These are phyloP conservation scores for Aspergillus sojae DNA, from an alignment of 2,329 filamentous ascomycete genomes.

Conservation along the genomic window DNA sequence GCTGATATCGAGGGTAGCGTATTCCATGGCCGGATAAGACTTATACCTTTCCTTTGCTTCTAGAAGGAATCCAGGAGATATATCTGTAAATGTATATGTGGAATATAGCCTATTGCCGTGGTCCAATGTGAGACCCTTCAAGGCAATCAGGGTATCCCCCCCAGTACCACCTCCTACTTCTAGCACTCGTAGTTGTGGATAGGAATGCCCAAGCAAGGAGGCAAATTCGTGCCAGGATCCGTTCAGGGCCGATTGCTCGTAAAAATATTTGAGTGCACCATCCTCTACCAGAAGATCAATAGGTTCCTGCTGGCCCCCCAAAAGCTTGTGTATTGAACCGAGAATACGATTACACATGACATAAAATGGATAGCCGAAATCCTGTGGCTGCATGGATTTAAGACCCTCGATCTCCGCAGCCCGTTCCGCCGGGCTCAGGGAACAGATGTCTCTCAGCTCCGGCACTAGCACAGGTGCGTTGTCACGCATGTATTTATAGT, in stretches of 20 bases:
- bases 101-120: conserved; percentile 19
- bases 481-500: conserved; percentile 1
- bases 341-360: conserved; percentile 8
- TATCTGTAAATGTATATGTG: conserved; percentile 34
- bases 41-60: conserved; percentile 28
- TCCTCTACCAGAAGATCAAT: conserved; percentile 24
- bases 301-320: conserved; percentile 17
- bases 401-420: neutral
- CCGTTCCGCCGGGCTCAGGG: conserved; percentile 4
- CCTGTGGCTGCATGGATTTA: neutral
- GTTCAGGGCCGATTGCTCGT: conserved; percentile 12
- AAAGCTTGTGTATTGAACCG: conserved; percentile 11
- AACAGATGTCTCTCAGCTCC: conserved; percentile 2
- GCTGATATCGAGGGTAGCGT: conserved; percentile 34
- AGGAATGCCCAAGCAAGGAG: conserved; percentile 23
- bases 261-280: conserved; percentile 15
- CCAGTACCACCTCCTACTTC: conserved; percentile 36
- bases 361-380: neutral
- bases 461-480: conserved; percentile 1
- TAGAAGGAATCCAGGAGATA: conserved; percentile 33
- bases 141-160: conserved; percentile 24
- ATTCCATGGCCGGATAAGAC: conserved; percentile 29
- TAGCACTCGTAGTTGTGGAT: conserved; percentile 26
- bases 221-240: conserved; percentile 14
- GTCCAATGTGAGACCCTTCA: conserved; percentile 13